Conservation (phyloP, 352 stramenopile genomes). For the Globisporangium splendens region DNA sequence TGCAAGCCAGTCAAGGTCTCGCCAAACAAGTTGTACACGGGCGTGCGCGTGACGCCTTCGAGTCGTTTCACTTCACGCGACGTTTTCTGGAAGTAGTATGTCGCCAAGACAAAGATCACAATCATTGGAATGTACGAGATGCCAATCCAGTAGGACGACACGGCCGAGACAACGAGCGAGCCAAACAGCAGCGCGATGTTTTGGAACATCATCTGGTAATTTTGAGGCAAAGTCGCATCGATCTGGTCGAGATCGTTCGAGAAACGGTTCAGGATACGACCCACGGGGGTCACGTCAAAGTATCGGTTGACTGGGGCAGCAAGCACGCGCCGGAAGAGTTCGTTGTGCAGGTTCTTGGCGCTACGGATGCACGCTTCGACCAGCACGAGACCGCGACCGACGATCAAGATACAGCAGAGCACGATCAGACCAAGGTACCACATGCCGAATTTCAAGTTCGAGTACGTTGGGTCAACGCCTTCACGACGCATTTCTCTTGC, state of each 20-base stretch:
- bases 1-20: slow-evolving; percentile 89
- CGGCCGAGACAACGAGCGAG: slow-evolving; percentile 16
- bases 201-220: slow-evolving; percentile 32
- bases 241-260: slow-evolving; percentile 50
- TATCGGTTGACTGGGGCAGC: slow-evolving; percentile 36
- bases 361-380: slow-evolving; percentile 29
- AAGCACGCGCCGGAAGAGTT: slow-evolving; percentile 36
- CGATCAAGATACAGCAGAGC: slow-evolving; percentile 17
- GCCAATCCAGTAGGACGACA: slow-evolving; percentile 15
- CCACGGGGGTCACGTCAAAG: slow-evolving; percentile 53
- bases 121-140: slow-evolving; percentile 33
- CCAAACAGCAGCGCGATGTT: slow-evolving; percentile 20
- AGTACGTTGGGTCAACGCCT: slow-evolving; percentile 34
- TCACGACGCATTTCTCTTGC: slow-evolving; percentile 19
- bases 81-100: slow-evolving; percentile 84
- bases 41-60: slow-evolving; percentile 81
- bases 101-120: slow-evolving; percentile 48
- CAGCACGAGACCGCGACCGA: slow-evolving; percentile 22
- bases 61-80: slow-evolving; percentile 89
- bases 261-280: slow-evolving; percentile 48
- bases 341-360: slow-evolving; percentile 25
- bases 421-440: slow-evolving; percentile 39
- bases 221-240: slow-evolving; percentile 30
- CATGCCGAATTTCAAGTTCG: slow-evolving; percentile 16
- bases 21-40: slow-evolving; percentile 89